A percentile compares a stretch with the other conserved stretches of the same genome.
phyloP scores from a whole-genome alignment of 2,329 filamentous ascomycete species.

The Trichoderma breve region DNA sequence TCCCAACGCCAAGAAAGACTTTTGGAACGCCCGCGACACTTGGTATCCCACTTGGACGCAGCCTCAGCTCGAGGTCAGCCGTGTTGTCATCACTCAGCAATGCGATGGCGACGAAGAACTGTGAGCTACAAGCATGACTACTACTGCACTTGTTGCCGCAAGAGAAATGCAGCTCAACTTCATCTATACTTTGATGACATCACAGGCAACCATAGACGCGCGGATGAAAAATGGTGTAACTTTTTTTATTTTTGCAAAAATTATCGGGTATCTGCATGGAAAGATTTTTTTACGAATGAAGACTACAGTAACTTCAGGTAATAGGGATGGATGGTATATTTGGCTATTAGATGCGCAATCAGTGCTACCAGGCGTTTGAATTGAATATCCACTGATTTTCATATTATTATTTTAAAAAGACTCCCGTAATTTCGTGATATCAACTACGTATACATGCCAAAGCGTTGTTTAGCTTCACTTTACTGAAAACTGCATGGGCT shows the following conservation, averaged over 20 bases:
- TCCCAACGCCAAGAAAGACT: conserved; percentile 67
- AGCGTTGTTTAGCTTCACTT: neutral
- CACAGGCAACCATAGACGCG: neutral
- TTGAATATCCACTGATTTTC: neutral
- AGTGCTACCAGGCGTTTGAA: neutral
- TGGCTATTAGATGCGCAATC: neutral
- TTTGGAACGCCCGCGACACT: conserved; percentile 64
- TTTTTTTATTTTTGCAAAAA: neutral
- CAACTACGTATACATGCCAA: neutral
- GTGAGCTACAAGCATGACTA: conserved; percentile 26
- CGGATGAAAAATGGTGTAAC: neutral
- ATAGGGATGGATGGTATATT: neutral
- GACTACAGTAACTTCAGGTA: neutral
- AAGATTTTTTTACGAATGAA: neutral
- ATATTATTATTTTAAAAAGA: neutral
- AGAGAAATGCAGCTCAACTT: neutral
- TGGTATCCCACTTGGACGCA: conserved; percentile 73
- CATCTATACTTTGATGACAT: neutral
- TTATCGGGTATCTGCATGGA: neutral
- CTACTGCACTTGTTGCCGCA: neutral
- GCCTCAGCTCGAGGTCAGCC: conserved; percentile 66
- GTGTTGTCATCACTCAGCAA: conserved; percentile 69
- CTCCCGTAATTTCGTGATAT: neutral
- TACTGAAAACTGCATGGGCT: neutral
- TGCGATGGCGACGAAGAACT: conserved; percentile 60